phyloP scores from a whole-genome alignment of 495 filamentous ascomycete genomes.

The Entonaema liquescens region DNA sequence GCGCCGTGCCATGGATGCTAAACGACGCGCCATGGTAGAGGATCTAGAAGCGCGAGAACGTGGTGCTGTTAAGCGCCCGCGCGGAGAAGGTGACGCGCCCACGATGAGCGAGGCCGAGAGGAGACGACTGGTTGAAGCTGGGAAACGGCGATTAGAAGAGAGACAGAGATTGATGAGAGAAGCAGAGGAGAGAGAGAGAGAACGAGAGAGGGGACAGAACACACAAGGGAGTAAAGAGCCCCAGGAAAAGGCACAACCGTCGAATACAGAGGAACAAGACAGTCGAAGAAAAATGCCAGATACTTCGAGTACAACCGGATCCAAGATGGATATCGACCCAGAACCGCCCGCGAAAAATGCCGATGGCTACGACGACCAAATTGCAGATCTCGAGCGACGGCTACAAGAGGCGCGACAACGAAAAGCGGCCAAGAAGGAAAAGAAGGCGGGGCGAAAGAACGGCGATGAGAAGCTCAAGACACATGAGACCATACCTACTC shows the following conservation, averaged over 20 bases:
- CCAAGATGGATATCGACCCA: conserved; percentile 23
- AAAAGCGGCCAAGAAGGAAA: conserved; percentile 43
- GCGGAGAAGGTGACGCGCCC: conserved; percentile 38
- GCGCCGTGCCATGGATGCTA: conserved; percentile 43
- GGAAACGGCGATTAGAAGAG: conserved; percentile 50
- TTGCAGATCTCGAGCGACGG: conserved; percentile 53
- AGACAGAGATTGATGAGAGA: conserved; percentile 48
- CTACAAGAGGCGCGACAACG: conserved; percentile 47
- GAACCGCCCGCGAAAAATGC: conserved; percentile 15
- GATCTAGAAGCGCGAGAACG: conserved; percentile 49
- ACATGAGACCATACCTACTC: conserved; percentile 28
- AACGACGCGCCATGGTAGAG: conserved; percentile 45
- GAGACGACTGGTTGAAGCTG: conserved; percentile 49
- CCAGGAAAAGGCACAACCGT: background rate
- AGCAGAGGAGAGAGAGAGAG: conserved; percentile 52
- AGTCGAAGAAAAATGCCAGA: conserved; percentile 2
- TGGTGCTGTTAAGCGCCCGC: conserved; percentile 40
- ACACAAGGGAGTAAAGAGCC: conserved; percentile 11
- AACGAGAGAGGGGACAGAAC: conserved; percentile 31
- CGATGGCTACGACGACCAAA: conserved; percentile 47
- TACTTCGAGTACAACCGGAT: background rate
- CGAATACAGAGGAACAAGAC: background rate
- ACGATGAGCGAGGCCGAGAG: conserved; percentile 44
- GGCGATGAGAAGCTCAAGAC: conserved; percentile 16
- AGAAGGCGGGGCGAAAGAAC: conserved; percentile 43